Conservation (phyloP, 352 stramenopile genomes). For the Globisporangium paddicum region DNA sequence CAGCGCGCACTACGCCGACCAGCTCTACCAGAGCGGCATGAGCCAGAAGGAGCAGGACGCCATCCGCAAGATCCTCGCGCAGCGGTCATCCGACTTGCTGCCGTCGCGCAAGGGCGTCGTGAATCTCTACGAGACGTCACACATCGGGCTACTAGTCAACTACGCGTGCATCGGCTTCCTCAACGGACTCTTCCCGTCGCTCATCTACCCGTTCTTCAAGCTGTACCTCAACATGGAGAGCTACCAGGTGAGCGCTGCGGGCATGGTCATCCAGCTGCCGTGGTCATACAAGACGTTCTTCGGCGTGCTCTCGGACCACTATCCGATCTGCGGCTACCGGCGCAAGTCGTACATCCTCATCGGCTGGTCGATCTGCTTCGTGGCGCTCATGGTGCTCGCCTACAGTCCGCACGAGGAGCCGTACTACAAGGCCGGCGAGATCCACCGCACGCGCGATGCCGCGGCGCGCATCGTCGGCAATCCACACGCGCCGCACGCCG, state of each 20-base stretch:
- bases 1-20: not conserved
- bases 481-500: constrained; percentile 31
- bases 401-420: constrained; percentile 42
- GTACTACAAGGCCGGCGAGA: constrained; percentile 51
- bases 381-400: constrained; percentile 42
- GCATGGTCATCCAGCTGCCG: constrained; percentile 51
- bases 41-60: constrained; percentile 17
- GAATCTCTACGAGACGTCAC: constrained; percentile 28
- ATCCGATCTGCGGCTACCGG: constrained; percentile 56
- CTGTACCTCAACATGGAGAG: constrained; percentile 75
- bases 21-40: constrained; percentile 9
- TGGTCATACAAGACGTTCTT: constrained; percentile 84
- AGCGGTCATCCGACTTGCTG: constrained; percentile 34
- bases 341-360: constrained; percentile 73
- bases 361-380: constrained; percentile 52
- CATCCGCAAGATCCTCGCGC: constrained; percentile 31
- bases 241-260: constrained; percentile 52
- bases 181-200: constrained; percentile 52
- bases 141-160: constrained; percentile 59
- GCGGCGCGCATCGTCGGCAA: constrained; percentile 42
- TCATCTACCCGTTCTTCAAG: constrained; percentile 78
- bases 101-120: constrained; percentile 35
- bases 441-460: constrained; percentile 46
- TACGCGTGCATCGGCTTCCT: constrained; percentile 72
- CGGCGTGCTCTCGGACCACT: constrained; percentile 58